Base-by-base conservation (phyloP, 441 rosid species). In the Euphorbia schlechtendalii region DNA sequence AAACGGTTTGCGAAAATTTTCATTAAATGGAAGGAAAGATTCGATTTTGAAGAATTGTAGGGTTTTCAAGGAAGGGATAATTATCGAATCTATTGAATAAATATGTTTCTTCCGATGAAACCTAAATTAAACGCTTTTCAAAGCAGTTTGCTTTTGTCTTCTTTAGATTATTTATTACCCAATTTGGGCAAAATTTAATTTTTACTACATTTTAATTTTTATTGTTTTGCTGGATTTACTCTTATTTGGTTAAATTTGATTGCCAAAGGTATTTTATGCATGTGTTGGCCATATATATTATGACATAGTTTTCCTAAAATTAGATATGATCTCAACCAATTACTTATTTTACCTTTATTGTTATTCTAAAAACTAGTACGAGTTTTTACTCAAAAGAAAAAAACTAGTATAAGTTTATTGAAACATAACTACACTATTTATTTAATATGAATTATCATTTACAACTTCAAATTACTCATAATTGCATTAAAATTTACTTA, bases 71-170 rank as follows among this genome's bases (percentile, higher is more conserved):
- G 59, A 56, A 56, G 57, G 38, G 15, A 20, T 11, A 38, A 28
- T 38, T 8, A 4, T 4, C 41, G 11, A 10, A 48, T 9, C 34
- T 32, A 32, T 32, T 32, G 34, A 32, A 32, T 32, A 32, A 55
- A 10, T 17, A 61, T 63, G 36, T 40, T 59, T 52, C 59, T 9
- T n/a, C 18, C 25, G 73, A 73, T 71, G 71, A 27, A 58, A 68
- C 74, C 72, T 68, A 27, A 55, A 20, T 5, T 21, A 2, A 14
- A 38, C 10, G 25, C 40, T 40, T 46, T 8, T 69, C 71, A 62
- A 45, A 73, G 69, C 67, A 36, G 60, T 28, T 57, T 1, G 59
- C 8, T 66, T 45, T 64, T 21, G 41, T 55, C 59, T 21, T 41
- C 55, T 61, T 70, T 30, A 3, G 49, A 12, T 14, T 8, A 55